Base-by-base conservation (phyloP, 2,329 filamentous ascomycete species). In the Eurotiales sp. region DNA sequence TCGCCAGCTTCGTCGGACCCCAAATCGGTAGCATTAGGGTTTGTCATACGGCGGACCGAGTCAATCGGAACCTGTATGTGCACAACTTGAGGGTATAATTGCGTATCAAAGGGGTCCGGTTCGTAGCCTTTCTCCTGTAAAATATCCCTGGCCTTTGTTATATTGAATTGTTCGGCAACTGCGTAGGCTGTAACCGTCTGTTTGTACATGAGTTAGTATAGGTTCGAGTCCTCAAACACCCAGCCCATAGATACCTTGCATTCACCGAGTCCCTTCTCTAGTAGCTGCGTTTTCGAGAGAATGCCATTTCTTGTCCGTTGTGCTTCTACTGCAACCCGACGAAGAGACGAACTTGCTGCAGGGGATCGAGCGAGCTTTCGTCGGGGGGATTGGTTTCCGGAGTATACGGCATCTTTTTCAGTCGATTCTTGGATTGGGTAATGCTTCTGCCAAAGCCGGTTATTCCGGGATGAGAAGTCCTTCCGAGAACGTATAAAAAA, bases 311-410 rank as follows among this genome's bases (percentile, higher is more conserved):
- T 77, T 53, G 74, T 81, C 58, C 72, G 74, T 71, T 96, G 90
- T 15, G 91, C 90, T 61, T 93, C 90, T 15, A 90, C 87, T 27
- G 91, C 90, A 11, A 95, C 90, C 53, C 90, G 82, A 50, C 92
- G 84, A 27, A 96, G 76, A 2, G 89, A 93, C 55, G 85, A 87
- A 58, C 90, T 87, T 40, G 82, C 73, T 21, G 77, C 75, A 3
- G 79, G 73, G 21, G 73, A 72, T 55, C 79, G 70, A n/a, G 67
- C 62, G 6, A 69, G 66, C 56, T 80, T 79, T 51, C 77, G 74
- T 61, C 75, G 77, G 59, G 72, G 63, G 15, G 68, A 66, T 40
- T 66, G 65, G 27, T 5, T 42, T 19, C 36, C 46, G 11, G 47
- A 42, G 17, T 27, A 8, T 27, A 12, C 15, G 22, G 32, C 29